Evolutionary conservation across 805 yeast genomes (phyloP).

Genomic region (Sungouiozyma ichnusensis): DNA sequence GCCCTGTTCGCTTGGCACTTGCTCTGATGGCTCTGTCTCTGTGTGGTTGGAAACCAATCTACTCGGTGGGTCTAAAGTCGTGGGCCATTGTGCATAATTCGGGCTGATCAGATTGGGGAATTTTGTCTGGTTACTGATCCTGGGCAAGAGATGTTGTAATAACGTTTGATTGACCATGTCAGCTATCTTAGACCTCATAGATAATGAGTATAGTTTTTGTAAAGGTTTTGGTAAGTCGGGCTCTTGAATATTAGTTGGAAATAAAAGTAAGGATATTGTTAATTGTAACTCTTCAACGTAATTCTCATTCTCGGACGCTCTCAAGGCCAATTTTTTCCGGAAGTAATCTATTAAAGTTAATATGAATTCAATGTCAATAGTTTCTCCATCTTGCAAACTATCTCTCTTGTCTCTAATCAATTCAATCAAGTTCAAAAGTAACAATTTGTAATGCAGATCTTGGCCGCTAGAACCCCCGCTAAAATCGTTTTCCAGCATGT

Average conservation of each 20-base stretch:
- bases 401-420: conserved; percentile 43
- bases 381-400: conserved; percentile 17
- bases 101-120: conserved; percentile 10
- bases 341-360: conserved; percentile 47
- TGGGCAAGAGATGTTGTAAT: conserved; percentile 17
- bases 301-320: conserved; percentile 46
- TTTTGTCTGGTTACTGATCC: conserved; percentile 9
- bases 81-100: neutral
- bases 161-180: conserved; percentile 51
- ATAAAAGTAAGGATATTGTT: conserved; percentile 69
- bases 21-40: too few relatives aligned
- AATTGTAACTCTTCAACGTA: conserved; percentile 66
- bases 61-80: neutral
- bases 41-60: neutral
- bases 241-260: conserved; percentile 21
- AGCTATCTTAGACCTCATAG: conserved; percentile 56
- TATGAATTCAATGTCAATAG: conserved; percentile 39
- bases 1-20: too few relatives aligned
- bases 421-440: conserved; percentile 68
- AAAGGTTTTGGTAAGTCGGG: conserved; percentile 44
- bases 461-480: conserved; percentile 38
- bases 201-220: conserved; percentile 44
- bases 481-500: conserved; percentile 13
- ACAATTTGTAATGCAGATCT: conserved; percentile 62
- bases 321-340: conserved; percentile 48